These are phyloP conservation scores for Aspergillus glaucus DNA, from an alignment of 2,329 filamentous ascomycete genomes.

Conservation along the genomic window DNA sequence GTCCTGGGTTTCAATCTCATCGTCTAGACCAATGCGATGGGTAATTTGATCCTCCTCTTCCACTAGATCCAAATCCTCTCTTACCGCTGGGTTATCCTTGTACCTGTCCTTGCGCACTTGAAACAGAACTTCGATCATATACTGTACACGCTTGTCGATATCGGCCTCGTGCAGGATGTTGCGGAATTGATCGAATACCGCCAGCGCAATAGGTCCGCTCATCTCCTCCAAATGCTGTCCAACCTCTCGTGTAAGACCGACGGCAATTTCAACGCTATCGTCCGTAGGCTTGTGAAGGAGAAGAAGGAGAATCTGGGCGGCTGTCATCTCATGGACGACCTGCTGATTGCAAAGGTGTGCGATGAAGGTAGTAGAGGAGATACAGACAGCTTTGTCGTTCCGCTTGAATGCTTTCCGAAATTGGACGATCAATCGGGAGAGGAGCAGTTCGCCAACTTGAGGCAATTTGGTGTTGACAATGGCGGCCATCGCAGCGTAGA, in stretches of 20 bases:
- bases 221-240: conserved; percentile 94
- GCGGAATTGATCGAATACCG: conserved; percentile 92
- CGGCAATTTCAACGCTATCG: conserved; percentile 95
- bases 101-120: conserved; percentile 94
- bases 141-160: conserved; percentile 97
- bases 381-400: conserved; percentile 94
- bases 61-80: conserved; percentile 87
- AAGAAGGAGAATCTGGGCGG: conserved; percentile 86
- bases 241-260: conserved; percentile 85
- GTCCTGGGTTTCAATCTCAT: conserved; percentile 78
- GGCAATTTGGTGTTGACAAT: conserved; percentile 98
- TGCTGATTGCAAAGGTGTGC: conserved; percentile 95
- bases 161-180: conserved; percentile 93
- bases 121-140: conserved; percentile 97
- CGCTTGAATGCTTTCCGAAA: conserved; percentile 94
- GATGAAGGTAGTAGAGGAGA: conserved; percentile 88
- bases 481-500: conserved; percentile 91
- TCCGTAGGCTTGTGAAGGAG: conserved; percentile 93
- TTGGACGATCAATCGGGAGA: conserved; percentile 79
- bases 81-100: conserved; percentile 86
- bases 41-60: conserved; percentile 99
- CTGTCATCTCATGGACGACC: conserved; percentile 87
- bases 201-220: conserved; percentile 78
- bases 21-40: conserved; percentile 74
- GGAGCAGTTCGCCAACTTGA: conserved; percentile 83